A percentile compares a stretch with the other conserved stretches of the same genome.
These are phyloP conservation scores for Phytopythium vexans DNA, from an alignment of 352 stramenopile species.

Conservation along the genomic window DNA sequence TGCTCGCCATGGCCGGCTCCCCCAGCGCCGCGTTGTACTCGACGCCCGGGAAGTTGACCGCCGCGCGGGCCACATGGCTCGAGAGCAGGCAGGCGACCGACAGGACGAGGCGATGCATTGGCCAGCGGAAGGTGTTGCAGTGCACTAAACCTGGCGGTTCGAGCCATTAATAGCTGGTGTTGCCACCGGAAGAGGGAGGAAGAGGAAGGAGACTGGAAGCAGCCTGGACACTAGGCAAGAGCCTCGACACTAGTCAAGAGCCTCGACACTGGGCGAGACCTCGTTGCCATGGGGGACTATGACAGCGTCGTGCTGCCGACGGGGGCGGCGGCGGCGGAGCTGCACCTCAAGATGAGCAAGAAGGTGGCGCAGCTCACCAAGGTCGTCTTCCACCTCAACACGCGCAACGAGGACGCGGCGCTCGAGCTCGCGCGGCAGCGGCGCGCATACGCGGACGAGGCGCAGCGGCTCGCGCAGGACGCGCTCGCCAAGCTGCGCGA, in stretches of 20 bases:
- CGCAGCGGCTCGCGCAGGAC: slow-evolving; percentile 50
- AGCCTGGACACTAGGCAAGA: no score
- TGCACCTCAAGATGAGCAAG: slow-evolving; percentile 94
- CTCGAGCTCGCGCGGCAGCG: slow-evolving; percentile 51
- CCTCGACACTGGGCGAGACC: not conserved
- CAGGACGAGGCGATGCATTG: slow-evolving; percentile 9
- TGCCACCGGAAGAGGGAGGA: no score
- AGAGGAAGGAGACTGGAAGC: no score
- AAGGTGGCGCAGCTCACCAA: slow-evolving; percentile 94
- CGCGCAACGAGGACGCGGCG: slow-evolving; percentile 90
- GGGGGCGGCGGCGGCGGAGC: slow-evolving; percentile 31
- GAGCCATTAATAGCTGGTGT: no score
- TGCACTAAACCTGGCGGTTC: no score
- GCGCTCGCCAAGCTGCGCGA: slow-evolving; percentile 43
- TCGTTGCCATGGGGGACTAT: slow-evolving; percentile 18
- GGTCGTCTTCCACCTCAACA: slow-evolving; percentile 94
- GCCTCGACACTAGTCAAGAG: not conserved
- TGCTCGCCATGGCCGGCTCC: slow-evolving; percentile 53
- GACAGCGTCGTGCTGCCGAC: slow-evolving; percentile 11
- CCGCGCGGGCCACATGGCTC: not conserved
- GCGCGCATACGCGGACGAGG: slow-evolving; percentile 29
- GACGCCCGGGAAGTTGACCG: slow-evolving; percentile 59
- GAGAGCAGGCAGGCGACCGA: slow-evolving; percentile 11
- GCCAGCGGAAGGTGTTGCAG: no score
- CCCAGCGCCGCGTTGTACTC: slow-evolving; percentile 66